These are phyloP conservation scores for Aegilops umbellulata DNA, from an alignment of 176 grass and related monocot genomes.

Conservation along the genomic window DNA sequence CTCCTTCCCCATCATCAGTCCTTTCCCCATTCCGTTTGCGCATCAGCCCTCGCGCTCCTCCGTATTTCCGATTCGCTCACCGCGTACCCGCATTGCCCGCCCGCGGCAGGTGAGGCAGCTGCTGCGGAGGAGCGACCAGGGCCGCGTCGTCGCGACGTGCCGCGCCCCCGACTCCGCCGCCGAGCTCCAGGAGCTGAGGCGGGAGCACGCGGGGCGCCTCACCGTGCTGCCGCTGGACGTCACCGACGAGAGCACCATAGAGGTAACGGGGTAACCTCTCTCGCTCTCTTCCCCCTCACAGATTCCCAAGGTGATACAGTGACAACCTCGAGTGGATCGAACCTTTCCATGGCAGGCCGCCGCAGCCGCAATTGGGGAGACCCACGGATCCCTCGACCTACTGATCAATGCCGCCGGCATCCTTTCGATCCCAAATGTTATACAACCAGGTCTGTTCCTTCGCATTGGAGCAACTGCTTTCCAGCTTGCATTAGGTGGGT, in stretches of 20 bases:
- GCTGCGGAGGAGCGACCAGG: slow-evolving; percentile 47
- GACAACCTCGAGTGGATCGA: background rate
- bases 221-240: slow-evolving; percentile 75
- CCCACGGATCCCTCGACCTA: slow-evolving; percentile 61
- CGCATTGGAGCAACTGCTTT: background rate
- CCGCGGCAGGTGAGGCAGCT: slow-evolving; percentile 68
- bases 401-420: slow-evolving; percentile 85
- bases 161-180: slow-evolving; percentile 46
- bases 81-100: background rate
- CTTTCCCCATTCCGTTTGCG: background rate
- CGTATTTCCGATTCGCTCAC: background rate
- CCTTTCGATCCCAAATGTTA: slow-evolving; percentile 64
- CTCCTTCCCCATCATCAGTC: background rate
- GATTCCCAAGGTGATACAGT: background rate
- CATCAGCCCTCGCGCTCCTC: background rate
- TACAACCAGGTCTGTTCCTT: slow-evolving; percentile 63
- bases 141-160: slow-evolving; percentile 73
- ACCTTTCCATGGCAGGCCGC: slow-evolving; percentile 48
- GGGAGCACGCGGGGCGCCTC: slow-evolving; percentile 51
- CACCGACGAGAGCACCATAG: slow-evolving; percentile 72
- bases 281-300: background rate
- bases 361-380: slow-evolving; percentile 49
- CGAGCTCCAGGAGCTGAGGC: slow-evolving; percentile 54
- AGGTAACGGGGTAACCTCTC: slow-evolving; percentile 26
- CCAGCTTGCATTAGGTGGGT: background rate